phyloP scores from a whole-genome alignment of 2,329 filamentous ascomycete species.

The Talaromyces sp. region DNA sequence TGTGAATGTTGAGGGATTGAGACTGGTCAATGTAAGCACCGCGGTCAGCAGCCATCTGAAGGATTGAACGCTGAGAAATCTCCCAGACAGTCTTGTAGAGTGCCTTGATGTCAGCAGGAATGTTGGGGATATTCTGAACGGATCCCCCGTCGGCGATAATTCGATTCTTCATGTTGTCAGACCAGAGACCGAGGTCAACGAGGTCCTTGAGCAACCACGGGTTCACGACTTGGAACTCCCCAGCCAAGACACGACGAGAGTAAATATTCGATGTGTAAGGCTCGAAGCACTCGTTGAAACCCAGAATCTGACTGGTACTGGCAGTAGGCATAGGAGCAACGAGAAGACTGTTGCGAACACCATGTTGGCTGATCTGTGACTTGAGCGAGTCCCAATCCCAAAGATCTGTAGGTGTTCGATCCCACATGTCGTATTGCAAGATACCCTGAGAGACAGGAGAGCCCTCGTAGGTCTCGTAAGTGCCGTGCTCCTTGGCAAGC shows the following conservation, averaged over 20 bases:
- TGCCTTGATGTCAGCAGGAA: slow-evolving; percentile 89
- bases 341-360: slow-evolving; percentile 91
- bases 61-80: slow-evolving; percentile 89
- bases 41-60: slow-evolving; percentile 97
- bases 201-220: slow-evolving; percentile 98
- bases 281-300: slow-evolving; percentile 99
- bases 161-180: slow-evolving; percentile 99
- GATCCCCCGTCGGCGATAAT: slow-evolving; percentile 97
- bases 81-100: slow-evolving; percentile 99
- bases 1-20: slow-evolving; percentile 98
- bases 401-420: slow-evolving; percentile 83
- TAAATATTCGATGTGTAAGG: slow-evolving; percentile 99
- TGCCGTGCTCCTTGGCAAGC: slow-evolving; percentile 74
- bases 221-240: slow-evolving; percentile 99
- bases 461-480: slow-evolving; percentile 87
- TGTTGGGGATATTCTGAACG: slow-evolving; percentile 94
- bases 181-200: slow-evolving; percentile 97
- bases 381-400: slow-evolving; percentile 95
- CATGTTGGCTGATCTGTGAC: slow-evolving; percentile 85
- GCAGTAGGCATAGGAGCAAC: slow-evolving; percentile 98
- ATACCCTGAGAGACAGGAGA: slow-evolving; percentile 93
- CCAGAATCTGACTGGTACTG: slow-evolving; percentile 93
- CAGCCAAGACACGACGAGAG: slow-evolving; percentile 93
- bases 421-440: slow-evolving; percentile 99
- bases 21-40: slow-evolving; percentile 99